These are phyloP conservation scores for Poteriospumella lacustris DNA, from an alignment of 108 stramenopile genomes.

Conservation along the genomic window DNA sequence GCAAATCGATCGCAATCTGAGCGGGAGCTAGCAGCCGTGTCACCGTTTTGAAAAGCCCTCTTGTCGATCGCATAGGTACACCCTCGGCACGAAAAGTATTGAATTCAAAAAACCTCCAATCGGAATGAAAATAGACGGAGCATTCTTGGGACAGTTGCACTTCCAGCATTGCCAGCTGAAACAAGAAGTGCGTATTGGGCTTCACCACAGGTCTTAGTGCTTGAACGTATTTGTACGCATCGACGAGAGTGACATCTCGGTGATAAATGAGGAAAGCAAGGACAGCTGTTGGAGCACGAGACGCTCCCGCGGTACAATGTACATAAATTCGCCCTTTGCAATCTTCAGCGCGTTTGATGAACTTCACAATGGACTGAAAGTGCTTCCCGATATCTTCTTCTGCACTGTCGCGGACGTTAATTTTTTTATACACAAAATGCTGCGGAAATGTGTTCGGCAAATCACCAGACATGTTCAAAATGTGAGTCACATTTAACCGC, in stretches of 20 bases:
- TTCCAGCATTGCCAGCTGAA: constrained; percentile 11
- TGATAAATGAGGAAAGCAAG: not conserved
- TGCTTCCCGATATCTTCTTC: not conserved
- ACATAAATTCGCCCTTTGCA: constrained; percentile 5
- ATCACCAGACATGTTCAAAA: constrained; percentile 4
- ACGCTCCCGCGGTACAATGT: constrained; percentile 22
- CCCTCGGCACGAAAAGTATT: not conserved
- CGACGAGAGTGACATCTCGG: not conserved
- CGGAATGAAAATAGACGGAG: constrained; percentile 14
- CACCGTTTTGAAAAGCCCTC: no score
- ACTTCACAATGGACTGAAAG: not conserved
- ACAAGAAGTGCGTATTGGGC: constrained; percentile 15
- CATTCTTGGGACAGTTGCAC: not conserved
- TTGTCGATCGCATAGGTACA: no score
- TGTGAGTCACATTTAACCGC: constrained; percentile 2
- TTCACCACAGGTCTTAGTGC: not conserved
- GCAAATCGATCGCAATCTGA: no score
- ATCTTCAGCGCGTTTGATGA: not conserved
- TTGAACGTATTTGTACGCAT: constrained; percentile 9
- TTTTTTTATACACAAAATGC: not conserved
- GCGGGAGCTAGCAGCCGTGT: no score
- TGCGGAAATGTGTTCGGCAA: not conserved
- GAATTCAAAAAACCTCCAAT: constrained; percentile 26
- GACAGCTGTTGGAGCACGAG: constrained; percentile 14
- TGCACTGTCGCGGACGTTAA: not conserved